Conservation (phyloP, 1,284 basidiomycete species). For the Hypsizygus ulmarius region DNA sequence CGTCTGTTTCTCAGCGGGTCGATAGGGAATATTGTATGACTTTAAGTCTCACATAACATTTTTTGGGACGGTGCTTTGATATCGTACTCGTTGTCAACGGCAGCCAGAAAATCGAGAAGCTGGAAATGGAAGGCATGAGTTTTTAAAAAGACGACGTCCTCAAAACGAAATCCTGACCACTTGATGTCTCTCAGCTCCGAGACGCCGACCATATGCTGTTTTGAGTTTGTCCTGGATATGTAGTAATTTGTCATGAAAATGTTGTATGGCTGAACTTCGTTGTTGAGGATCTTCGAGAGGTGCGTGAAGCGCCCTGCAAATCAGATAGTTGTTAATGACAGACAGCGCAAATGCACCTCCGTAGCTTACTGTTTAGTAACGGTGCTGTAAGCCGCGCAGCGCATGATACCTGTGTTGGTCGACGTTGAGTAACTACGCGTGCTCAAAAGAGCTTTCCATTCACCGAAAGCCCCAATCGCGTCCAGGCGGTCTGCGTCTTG, state of each 20-base stretch:
- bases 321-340: conserved; percentile 6
- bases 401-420: conserved; percentile 62
- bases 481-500: conserved; percentile 93
- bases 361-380: conserved; percentile 55
- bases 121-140: conserved; percentile 20
- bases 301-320: conserved; percentile 63
- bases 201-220: conserved; percentile 62
- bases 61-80: no score
- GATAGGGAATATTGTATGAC: no score
- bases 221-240: conserved; percentile 75
- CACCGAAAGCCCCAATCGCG: conserved; percentile 89
- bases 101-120: conserved; percentile 55
- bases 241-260: conserved; percentile 87
- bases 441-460: conserved; percentile 16
- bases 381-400: conserved; percentile 82
- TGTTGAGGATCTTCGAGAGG: conserved; percentile 47
- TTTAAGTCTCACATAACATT: no score
- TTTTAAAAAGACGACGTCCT: neutral
- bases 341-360: conserved; percentile 8
- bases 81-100: conserved; percentile 47
- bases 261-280: conserved; percentile 67
- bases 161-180: conserved; percentile 47
- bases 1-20: no score
- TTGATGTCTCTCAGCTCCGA: conserved; percentile 74
- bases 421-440: neutral